A percentile compares a stretch with the other conserved stretches of the same genome.
These are phyloP conservation scores for Isatis lusitanica DNA, from an alignment of 441 rosid genomes.

Conservation along the genomic window DNA sequence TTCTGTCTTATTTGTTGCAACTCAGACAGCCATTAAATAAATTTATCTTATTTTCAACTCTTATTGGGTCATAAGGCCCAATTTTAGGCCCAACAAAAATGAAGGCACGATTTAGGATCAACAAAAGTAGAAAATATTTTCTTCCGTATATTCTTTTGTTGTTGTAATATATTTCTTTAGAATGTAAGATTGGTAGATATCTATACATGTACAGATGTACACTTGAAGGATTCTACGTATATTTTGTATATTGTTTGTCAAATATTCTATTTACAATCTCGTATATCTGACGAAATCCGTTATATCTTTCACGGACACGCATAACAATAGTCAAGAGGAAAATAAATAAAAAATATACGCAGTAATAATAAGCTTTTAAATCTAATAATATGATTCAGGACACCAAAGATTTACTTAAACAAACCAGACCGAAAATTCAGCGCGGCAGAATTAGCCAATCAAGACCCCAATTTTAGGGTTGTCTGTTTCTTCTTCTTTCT, in stretches of 20 bases:
- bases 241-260: background rate
- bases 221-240: background rate
- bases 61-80: background rate
- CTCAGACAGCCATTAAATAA: background rate
- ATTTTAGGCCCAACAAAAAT: background rate
- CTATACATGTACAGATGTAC: too few species aligned
- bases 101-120: background rate
- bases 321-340: background rate
- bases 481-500: constrained; percentile 18
- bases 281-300: constrained; percentile 10
- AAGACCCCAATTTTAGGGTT: constrained; percentile 23
- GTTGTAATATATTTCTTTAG: background rate
- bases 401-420: constrained; percentile 28
- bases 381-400: constrained; percentile 7
- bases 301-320: constrained; percentile 3
- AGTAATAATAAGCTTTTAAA: background rate
- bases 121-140: background rate
- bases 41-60: background rate
- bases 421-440: constrained; percentile 28
- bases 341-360: background rate
- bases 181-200: background rate
- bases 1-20: background rate
- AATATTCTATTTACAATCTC: background rate
- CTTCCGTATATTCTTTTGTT: background rate
- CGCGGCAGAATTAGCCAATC: constrained; percentile 29